Base-by-base conservation (phyloP, 768 basidiomycete species). In the Hygrophoropsis aurantiaca region DNA sequence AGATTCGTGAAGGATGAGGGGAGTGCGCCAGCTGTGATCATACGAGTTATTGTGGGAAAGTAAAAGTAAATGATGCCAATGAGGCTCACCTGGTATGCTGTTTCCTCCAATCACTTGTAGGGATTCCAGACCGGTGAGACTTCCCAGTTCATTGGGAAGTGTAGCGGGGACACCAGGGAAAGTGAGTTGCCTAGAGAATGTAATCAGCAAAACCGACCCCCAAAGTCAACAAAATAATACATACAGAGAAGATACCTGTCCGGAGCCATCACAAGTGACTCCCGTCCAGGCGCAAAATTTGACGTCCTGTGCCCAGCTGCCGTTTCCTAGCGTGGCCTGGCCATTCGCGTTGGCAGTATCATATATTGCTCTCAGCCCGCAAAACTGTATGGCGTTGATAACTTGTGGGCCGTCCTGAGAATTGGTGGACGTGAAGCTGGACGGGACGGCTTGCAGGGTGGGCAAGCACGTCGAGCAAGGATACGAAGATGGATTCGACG, bases 231-330 rank as follows among this genome's bases (percentile, higher is more conserved):
- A 11, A 32, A 8, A 32, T n/a, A 6, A 23, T 1, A 68, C 76
- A 53, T 34, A 78, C 77, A 79, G 47, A 7, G 68, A 68, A 13
- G 65, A 58, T 3, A 79, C 68, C 23, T 59, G 54, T 3, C 75
- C 76, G 19, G 63, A 59, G 4, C 62, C 56, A 54, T 73, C 68
- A 50, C 78, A 79, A 23, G 52, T 56, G 3, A 79, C 70, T 3
- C 78, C 78, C 6, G 51, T 60, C 78, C 78, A 79, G 1, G 67
- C 59, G 51, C 77, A 79, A 50, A 74, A 74, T 40, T 66, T 62
- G 32, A 69, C 53, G 41, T 77, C 71, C 50, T 72, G 69, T 39
- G 68, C 64, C 78, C 78, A 79, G 5, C 70, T 70, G 2, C 67
- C 68, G 18, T 68, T 70, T 40, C 67, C 63, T 8, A 79, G 65